Evolutionary conservation across 305 asterid species (phyloP).

Genomic region (Fraxinus greggii): DNA sequence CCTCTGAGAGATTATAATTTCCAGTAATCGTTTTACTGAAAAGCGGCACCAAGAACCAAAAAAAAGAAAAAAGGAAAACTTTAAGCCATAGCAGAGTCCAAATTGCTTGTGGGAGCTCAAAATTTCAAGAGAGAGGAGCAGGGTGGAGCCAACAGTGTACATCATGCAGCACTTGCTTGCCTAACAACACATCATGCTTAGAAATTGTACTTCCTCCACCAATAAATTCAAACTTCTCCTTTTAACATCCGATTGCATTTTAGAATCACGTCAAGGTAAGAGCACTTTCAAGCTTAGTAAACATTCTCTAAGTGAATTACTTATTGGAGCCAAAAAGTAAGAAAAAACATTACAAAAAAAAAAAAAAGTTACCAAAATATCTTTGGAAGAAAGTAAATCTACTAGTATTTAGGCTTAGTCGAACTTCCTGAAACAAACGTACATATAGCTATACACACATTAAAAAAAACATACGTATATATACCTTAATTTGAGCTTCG

Average conservation of each 20-base stretch:
- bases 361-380: not conserved
- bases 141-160: not conserved
- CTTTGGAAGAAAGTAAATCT: not conserved
- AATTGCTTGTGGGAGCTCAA: constrained; percentile 6
- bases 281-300: not conserved
- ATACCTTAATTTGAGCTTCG: constrained; percentile 50
- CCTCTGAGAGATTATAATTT: not conserved
- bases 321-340: not conserved
- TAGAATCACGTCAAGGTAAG: not conserved
- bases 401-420: not conserved
- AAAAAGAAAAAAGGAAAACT: not conserved
- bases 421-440: not conserved
- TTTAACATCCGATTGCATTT: not conserved
- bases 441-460: not conserved
- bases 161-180: not conserved
- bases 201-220: constrained; percentile 5
- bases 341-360: not conserved
- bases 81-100: not conserved
- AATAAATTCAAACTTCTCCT: not conserved
- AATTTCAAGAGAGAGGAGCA: not conserved
- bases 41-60: not conserved
- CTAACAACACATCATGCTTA: not conserved
- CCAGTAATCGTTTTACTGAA: not conserved
- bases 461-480: not conserved
- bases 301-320: not conserved